Percentiles rank a stretch among this genome's conserved stretches.
Evolutionary conservation across 2,329 filamentous ascomycete genomes (phyloP).

Genomic region (Cladorrhinum sp.): DNA sequence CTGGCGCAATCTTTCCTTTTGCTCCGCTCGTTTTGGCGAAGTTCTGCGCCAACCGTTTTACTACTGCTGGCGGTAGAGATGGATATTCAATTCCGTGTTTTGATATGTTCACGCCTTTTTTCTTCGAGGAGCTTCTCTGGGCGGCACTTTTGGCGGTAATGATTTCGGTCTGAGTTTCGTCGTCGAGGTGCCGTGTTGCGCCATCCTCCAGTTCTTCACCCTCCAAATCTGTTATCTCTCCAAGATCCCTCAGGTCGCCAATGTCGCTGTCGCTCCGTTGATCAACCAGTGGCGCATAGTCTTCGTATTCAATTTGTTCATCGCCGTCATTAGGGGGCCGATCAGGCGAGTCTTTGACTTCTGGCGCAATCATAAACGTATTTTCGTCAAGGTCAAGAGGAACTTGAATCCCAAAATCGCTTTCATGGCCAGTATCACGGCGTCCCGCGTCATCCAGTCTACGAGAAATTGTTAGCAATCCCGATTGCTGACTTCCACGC

Average conservation of each 20-base stretch:
- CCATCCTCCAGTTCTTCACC: conserved; percentile 12
- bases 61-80: conserved; percentile 66
- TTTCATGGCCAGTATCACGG: conserved; percentile 36
- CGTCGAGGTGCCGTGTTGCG: conserved; percentile 7
- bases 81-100: conserved; percentile 73
- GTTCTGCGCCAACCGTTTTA: conserved; percentile 70
- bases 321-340: conserved; percentile 3
- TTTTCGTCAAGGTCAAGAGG: conserved; percentile 49
- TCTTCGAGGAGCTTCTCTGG: conserved; percentile 31
- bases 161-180: conserved; percentile 20
- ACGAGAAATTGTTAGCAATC: conserved; percentile 2
- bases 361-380: conserved; percentile 47
- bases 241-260: conserved; percentile 14
- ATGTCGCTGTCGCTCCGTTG: conserved; percentile 27
- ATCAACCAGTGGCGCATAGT: conserved; percentile 28
- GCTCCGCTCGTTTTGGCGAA: conserved; percentile 66
- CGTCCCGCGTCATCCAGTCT: conserved; percentile 24
- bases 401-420: conserved; percentile 51
- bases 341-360: conserved; percentile 26
- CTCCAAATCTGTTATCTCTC: conserved; percentile 14
- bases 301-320: conserved; percentile 20
- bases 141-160: conserved; percentile 11
- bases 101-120: conserved; percentile 57
- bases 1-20: conserved; percentile 68
- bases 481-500: too few relatives aligned